A percentile compares a stretch with the other conserved stretches of the same genome.
Conservation (phyloP, 2,329 filamentous ascomycete species). For the Scytalidium sp. region DNA sequence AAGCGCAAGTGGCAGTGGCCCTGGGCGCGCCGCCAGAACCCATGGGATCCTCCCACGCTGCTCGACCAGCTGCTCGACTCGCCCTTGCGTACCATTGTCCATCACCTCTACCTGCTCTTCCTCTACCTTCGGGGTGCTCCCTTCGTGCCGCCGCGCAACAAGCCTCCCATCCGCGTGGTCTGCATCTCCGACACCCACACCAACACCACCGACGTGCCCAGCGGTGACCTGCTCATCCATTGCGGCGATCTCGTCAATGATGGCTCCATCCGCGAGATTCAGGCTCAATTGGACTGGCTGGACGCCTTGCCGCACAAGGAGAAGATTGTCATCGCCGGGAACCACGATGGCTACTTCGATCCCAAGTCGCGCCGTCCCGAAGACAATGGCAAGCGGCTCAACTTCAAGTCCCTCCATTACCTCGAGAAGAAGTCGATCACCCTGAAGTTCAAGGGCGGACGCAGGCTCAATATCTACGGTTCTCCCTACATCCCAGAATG, state of each 20-base stretch:
- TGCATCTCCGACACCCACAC: constrained; percentile 91
- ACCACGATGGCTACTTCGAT: constrained; percentile 88
- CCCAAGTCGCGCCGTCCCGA: constrained; percentile 53
- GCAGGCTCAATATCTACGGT: constrained; percentile 72
- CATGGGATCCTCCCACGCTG: constrained; percentile 34
- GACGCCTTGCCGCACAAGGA: constrained; percentile 68
- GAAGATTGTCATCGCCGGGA: constrained; percentile 82
- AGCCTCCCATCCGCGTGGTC: constrained; percentile 67
- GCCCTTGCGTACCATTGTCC: constrained; percentile 62
- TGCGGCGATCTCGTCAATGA: constrained; percentile 79
- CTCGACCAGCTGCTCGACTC: constrained; percentile 65
- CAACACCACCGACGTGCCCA: constrained; percentile 59
- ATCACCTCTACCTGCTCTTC: constrained; percentile 61
- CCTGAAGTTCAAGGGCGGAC: constrained; percentile 57
- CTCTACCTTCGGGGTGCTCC: constrained; percentile 66
- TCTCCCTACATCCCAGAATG: constrained; percentile 76
- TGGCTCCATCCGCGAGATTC: constrained; percentile 71
- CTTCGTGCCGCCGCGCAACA: constrained; percentile 52
- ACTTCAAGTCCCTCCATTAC: constrained; percentile 71
- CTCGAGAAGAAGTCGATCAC: constrained; percentile 67
- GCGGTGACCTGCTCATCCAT: constrained; percentile 84
- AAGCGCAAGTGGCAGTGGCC: constrained; percentile 18
- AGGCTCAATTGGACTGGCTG: constrained; percentile 84
- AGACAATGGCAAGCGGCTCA: constrained; percentile 54
- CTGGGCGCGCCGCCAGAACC: constrained; percentile 23